Conservation (phyloP, 2,329 filamentous ascomycete genomes). For the Verticillium nonalfalfae region DNA sequence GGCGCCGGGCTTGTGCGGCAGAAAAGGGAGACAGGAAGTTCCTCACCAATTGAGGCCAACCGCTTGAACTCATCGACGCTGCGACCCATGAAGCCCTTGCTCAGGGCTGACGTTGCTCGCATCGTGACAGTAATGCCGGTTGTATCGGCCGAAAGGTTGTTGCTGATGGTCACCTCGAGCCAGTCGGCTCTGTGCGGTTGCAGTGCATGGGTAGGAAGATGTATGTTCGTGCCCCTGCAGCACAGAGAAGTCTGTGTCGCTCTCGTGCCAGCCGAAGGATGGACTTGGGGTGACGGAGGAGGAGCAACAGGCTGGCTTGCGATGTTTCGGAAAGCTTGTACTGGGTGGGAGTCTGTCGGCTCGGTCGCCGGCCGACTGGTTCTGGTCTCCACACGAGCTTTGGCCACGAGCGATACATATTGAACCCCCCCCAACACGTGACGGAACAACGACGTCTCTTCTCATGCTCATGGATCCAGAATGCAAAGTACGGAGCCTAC, state of each 20-base stretch:
- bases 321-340: too few species aligned
- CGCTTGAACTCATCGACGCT: slow-evolving; percentile 56
- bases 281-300: not conserved
- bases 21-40: not conserved
- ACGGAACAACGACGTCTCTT: too few species aligned
- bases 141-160: not conserved
- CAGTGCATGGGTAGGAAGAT: not conserved
- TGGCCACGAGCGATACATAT: too few species aligned
- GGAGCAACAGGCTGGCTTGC: too few species aligned
- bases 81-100: slow-evolving; percentile 49
- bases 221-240: not conserved
- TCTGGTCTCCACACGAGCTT: too few species aligned
- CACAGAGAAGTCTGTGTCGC: not conserved
- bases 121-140: slow-evolving; percentile 25
- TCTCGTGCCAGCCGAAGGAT: not conserved
- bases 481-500: too few species aligned
- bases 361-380: too few species aligned
- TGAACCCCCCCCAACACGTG: too few species aligned
- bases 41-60: slow-evolving; percentile 47
- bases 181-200: not conserved
- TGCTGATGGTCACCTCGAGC: slow-evolving; percentile 1
- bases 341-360: too few species aligned
- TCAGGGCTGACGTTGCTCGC: slow-evolving; percentile 37
- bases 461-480: too few species aligned
- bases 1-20: not conserved